A percentile compares a stretch with the other conserved stretches of the same genome.
Conservation (phyloP, 768 basidiomycete species). For the Boletus rufocinnamomeus region DNA sequence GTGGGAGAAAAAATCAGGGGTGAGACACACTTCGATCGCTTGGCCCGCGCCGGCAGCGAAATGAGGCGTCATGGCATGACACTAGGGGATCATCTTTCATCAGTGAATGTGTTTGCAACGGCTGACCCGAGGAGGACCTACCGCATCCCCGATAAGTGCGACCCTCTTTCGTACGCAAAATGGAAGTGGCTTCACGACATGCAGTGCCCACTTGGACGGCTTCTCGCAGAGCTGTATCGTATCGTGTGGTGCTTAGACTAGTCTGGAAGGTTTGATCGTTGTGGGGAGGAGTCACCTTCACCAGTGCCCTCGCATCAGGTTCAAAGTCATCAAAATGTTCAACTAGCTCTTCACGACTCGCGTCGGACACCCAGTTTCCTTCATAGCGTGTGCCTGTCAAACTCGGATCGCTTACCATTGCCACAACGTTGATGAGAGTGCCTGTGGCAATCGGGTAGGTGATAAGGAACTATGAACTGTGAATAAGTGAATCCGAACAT, state of each 20-base stretch:
- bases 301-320: conserved; percentile 32
- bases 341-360: conserved; percentile 34
- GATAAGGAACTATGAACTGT: conserved; percentile 37
- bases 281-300: conserved; percentile 24
- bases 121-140: conserved; percentile 15
- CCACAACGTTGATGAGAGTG: conserved; percentile 39
- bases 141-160: conserved; percentile 53
- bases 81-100: background rate
- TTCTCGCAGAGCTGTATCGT: conserved; percentile 39
- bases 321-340: conserved; percentile 38
- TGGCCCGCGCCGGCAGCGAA: conserved; percentile 28
- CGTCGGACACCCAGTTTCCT: conserved; percentile 35
- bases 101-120: background rate
- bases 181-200: conserved; percentile 42
- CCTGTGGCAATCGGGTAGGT: conserved; percentile 43
- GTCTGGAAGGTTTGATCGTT: background rate
- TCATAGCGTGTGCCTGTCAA: conserved; percentile 35
- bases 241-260: background rate
- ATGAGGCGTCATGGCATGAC: conserved; percentile 30
- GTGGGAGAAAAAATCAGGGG: background rate
- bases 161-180: conserved; percentile 42
- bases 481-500: background rate
- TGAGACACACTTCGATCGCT: conserved; percentile 25
- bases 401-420: conserved; percentile 31
- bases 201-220: conserved; percentile 47